A percentile compares a stretch with the other conserved stretches of the same genome.
phyloP scores from a whole-genome alignment of 2,329 filamentous ascomycete species.

The Mycocentrospora acerina region DNA sequence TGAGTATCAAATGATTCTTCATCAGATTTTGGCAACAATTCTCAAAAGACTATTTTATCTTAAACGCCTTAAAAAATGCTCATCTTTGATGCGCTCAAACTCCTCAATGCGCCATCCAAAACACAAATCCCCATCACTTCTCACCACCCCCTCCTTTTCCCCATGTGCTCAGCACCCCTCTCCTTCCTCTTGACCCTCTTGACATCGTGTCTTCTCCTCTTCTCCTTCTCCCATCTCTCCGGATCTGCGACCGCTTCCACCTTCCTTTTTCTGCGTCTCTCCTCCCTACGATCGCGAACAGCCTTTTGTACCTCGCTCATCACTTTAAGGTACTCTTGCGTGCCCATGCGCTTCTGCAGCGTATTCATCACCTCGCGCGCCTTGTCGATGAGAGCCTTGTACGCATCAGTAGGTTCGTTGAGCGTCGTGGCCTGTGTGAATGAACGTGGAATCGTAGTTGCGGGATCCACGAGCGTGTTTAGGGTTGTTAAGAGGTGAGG shows the following conservation, averaged over 20 bases:
- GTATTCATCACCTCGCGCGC: constrained; percentile 76
- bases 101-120: background rate
- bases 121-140: too few species aligned
- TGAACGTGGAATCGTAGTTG: constrained; percentile 70
- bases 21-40: too few species aligned
- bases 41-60: too few species aligned
- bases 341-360: constrained; percentile 84
- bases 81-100: background rate
- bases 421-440: constrained; percentile 64
- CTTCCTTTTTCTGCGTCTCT: constrained; percentile 79
- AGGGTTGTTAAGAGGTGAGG: constrained; percentile 67
- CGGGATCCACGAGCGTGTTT: constrained; percentile 80
- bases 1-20: too few species aligned
- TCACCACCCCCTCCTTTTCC: constrained; percentile 69
- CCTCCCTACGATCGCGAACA: constrained; percentile 71
- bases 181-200: constrained; percentile 63
- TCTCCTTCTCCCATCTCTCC: constrained; percentile 72
- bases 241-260: constrained; percentile 84
- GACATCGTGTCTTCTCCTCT: constrained; percentile 70
- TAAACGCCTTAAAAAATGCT: background rate
- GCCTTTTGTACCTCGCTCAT: constrained; percentile 72
- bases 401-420: constrained; percentile 52
- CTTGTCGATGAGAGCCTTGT: constrained; percentile 70
- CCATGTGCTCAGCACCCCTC: constrained; percentile 71
- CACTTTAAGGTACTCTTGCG: constrained; percentile 72